Base-by-base conservation (phyloP, 805 yeast species). In the Wickerhamiella musiphila region DNA sequence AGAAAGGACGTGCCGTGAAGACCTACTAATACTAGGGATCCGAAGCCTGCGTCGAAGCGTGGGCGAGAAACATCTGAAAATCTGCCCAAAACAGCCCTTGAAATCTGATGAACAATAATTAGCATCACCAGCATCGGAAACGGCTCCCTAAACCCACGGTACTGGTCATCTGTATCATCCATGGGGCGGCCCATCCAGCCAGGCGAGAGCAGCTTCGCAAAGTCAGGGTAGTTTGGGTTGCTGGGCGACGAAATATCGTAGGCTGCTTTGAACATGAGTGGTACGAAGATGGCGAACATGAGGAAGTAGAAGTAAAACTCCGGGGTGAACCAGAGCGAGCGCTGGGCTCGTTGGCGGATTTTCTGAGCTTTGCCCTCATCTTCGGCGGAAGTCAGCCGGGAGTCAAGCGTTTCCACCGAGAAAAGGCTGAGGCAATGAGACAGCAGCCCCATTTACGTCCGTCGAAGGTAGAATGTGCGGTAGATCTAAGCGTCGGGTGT, bases 151-250 rank as follows among this genome's bases (percentile, higher is more conserved):
- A 90, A 82, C 47, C 83, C 81, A 17, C 79, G 56, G 48, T 86
- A 90, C 53, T 90, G 99, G 20, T 64, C 61, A 51, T 90, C 99
- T 4, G 93, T 77, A 50, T 86, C 84, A 52, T 90, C 98, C 28
- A 53, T 47, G 8, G 43, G 77, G 17, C 94, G 58, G 6, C 93
- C 94, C 49, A 76, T 57, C 96, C 96, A 86, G 4, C 98, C 96
- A 5, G 70, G 61, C 18, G 75, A 63, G 32, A 86, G 58, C 23
- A 74, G 56, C 31, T 68, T 65, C 41, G 66, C 65, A 47, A 66
- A 82, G 31, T 59, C 58, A 13, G 65, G 63, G 48, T 75, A 86
- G 48, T 82, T 82, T 8, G 77, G 73, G 45, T 78, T 81, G 2
- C 37, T 17, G 6, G 43, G 70, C 58, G 41, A 73, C 75, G 52